phyloP scores from a whole-genome alignment of 768 basidiomycete genomes.

The Boletus speciosus region DNA sequence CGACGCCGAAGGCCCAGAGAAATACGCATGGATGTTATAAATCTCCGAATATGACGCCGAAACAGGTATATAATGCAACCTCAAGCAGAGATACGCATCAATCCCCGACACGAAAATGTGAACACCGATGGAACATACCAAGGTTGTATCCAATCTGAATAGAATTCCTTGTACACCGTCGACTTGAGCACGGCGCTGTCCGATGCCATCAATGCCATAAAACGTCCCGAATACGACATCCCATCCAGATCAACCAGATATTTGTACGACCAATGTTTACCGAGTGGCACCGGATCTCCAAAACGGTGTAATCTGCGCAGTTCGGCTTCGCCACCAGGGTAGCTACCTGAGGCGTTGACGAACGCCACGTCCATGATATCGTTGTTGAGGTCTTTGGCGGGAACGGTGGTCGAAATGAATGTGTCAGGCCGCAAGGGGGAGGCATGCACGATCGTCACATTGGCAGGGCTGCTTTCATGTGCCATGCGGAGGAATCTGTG shows the following conservation, averaged over 20 bases:
- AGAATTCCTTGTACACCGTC: conserved; percentile 90
- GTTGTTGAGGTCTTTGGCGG: conserved; percentile 58
- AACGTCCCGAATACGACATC: conserved; percentile 91
- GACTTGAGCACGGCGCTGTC: conserved; percentile 89
- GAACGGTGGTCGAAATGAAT: conserved; percentile 61
- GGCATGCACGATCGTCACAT: conserved; percentile 66
- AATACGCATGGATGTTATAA: no score
- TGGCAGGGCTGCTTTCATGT: conserved; percentile 44
- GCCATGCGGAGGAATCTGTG: conserved; percentile 73
- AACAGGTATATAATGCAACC: no score
- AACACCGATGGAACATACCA: conserved; percentile 47
- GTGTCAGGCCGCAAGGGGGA: conserved; percentile 56
- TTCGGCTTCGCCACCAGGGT: conserved; percentile 70
- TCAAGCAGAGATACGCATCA: no score
- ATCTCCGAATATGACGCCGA: no score
- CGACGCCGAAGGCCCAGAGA: no score
- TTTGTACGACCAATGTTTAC: conserved; percentile 90
- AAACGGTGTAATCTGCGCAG: conserved; percentile 66
- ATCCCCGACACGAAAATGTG: no score
- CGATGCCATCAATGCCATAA: conserved; percentile 79
- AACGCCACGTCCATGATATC: conserved; percentile 89
- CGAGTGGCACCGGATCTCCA: conserved; percentile 72
- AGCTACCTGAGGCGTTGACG: conserved; percentile 70
- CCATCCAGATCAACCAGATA: conserved; percentile 92
- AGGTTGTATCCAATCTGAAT: conserved; percentile 87